phyloP scores from a whole-genome alignment of 2,329 filamentous ascomycete genomes.

The Sphaceloma murrayae region DNA sequence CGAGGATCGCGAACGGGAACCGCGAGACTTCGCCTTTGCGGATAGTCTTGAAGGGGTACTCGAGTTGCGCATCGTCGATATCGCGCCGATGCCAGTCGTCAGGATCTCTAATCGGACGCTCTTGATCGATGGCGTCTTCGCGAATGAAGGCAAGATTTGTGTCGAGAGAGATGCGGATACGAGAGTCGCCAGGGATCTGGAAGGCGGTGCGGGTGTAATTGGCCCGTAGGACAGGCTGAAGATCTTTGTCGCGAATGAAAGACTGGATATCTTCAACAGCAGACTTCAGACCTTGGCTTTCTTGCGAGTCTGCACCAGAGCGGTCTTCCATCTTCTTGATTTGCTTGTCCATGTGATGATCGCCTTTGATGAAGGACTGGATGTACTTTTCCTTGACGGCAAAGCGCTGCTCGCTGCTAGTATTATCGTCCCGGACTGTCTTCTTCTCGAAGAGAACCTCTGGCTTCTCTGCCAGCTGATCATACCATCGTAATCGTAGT shows the following conservation, averaged over 20 bases:
- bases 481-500: constrained; percentile 83
- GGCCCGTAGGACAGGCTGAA: constrained; percentile 78
- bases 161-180: constrained; percentile 85
- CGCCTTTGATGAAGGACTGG: constrained; percentile 71
- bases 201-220: constrained; percentile 94
- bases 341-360: constrained; percentile 88
- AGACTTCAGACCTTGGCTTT: constrained; percentile 59
- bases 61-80: constrained; percentile 72
- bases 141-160: constrained; percentile 82
- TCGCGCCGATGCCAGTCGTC: constrained; percentile 85
- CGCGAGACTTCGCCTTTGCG: constrained; percentile 83
- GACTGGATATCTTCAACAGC: constrained; percentile 68
- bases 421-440: constrained; percentile 64
- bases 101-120: constrained; percentile 81
- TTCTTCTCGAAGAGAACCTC: constrained; percentile 87
- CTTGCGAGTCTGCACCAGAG: constrained; percentile 55
- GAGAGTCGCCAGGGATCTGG: constrained; percentile 87
- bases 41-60: constrained; percentile 78
- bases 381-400: constrained; percentile 91
- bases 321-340: constrained; percentile 74
- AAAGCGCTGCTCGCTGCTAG: constrained; percentile 70
- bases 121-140: constrained; percentile 62
- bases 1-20: constrained; percentile 83
- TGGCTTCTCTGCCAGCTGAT: constrained; percentile 66
- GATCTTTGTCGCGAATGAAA: constrained; percentile 65